Base-by-base conservation (phyloP, 352 stramenopile genomes). In the Pythium aphanidermatum region DNA sequence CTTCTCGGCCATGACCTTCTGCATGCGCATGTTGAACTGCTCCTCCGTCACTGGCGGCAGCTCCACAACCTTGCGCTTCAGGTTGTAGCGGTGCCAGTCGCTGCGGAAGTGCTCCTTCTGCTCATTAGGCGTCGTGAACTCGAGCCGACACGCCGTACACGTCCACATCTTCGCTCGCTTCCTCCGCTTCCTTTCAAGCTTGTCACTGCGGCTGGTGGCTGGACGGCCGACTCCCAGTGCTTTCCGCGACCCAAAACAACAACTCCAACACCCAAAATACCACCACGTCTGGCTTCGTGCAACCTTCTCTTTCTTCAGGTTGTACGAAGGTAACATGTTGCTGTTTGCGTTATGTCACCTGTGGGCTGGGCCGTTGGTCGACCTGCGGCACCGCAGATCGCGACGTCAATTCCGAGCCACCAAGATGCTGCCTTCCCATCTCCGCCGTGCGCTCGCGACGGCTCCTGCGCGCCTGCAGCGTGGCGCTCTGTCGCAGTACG, bases 11-110 rank as follows among this genome's bases (percentile, higher is more conserved):
- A 71, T 50, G 50, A 88, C 67, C 50, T 83, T 84, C 29, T 74
- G 66, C 74, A 92, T 93, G 41, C 83, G 76, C 46, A 73, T 51
- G 28, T 87, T 68, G 58, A 93, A 95, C 58, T 92, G 79, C 41
- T 80, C 61, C 58, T 97, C 75, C 16, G 84, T 86, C 47, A 99
- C 74, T 19, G 96, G 78, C 34, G 82, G 74, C 51, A 99, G 70
- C 46, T 90, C 83, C 38, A 95, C 89, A 38, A 98, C 92, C 55
- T 98, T 97, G 53, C 96, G 92, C 83, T 98, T 98, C 32, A 99
- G 82, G 49, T 95, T 95, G 66, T 95, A 95, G 45, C 82, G 91
- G 64, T 99, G 96, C 95, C 95, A 98, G 63, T 98, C 95, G 51
- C 86, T 87, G 63, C 96, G 97, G 69, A 96, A 96, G 70, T 96